phyloP scores from a whole-genome alignment of 1,284 basidiomycete genomes.

The Caloboletus inedulis region DNA sequence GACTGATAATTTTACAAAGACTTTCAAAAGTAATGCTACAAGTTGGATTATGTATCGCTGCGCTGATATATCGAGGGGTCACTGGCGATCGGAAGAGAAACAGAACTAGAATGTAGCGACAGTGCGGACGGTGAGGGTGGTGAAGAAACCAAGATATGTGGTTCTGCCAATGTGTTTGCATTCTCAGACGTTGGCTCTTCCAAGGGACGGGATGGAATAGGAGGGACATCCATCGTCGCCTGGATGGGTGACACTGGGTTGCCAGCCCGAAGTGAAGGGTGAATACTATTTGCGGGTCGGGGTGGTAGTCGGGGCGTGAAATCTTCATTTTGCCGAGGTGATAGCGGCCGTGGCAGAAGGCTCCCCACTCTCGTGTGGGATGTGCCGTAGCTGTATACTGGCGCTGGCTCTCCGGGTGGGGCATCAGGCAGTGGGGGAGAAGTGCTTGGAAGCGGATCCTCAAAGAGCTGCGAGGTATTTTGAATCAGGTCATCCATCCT shows the following conservation, averaged over 20 bases:
- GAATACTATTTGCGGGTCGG: constrained; percentile 70
- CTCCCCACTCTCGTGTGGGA: constrained; percentile 59
- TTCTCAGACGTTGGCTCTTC: constrained; percentile 14
- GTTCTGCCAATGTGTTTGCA: constrained; percentile 15
- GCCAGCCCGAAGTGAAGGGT: constrained; percentile 59
- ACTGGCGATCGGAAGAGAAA: constrained; percentile 11
- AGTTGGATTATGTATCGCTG: constrained; percentile 15
- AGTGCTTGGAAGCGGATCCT: constrained; percentile 39
- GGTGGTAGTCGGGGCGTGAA: constrained; percentile 68
- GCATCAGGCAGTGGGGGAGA: constrained; percentile 69
- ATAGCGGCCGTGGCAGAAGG: constrained; percentile 35
- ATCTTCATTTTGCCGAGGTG: constrained; percentile 49
- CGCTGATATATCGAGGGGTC: constrained; percentile 12
- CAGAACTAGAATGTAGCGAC: constrained; percentile 16
- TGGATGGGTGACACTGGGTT: constrained; percentile 42
- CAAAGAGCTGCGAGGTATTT: constrained; percentile 61
- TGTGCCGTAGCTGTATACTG: constrained; percentile 61
- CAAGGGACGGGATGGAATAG: constrained; percentile 23
- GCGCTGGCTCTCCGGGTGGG: constrained; percentile 55
- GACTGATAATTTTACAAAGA: constrained; percentile 6
- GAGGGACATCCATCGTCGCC: constrained; percentile 32
- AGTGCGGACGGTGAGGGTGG: constrained; percentile 33
- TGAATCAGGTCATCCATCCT: constrained; percentile 86
- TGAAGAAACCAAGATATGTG: constrained; percentile 13
- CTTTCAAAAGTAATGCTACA: constrained; percentile 9